Conservation (phyloP, 2,329 filamentous ascomycete species). For the Botrytis elliptica region DNA sequence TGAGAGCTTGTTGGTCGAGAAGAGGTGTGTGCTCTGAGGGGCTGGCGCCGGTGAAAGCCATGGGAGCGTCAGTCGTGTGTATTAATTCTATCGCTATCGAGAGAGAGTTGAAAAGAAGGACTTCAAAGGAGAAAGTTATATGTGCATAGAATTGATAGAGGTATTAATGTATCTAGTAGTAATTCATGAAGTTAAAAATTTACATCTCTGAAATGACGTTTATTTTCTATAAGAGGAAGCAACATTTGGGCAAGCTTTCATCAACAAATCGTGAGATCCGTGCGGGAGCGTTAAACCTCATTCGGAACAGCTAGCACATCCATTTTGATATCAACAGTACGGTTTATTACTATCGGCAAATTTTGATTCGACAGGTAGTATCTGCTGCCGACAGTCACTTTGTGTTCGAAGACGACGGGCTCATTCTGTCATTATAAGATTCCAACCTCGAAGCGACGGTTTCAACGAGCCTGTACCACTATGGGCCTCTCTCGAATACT, state of each 20-base stretch:
- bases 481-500: neutral
- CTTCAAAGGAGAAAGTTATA: neutral
- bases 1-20: constrained; percentile 2
- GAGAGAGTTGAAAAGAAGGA: neutral
- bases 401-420: neutral
- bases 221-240: constrained; percentile 9
- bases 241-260: constrained; percentile 13
- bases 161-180: neutral
- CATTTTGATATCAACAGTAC: neutral
- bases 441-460: neutral
- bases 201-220: constrained; percentile 18
- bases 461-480: neutral
- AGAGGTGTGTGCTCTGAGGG: constrained; percentile 20
- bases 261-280: constrained; percentile 2
- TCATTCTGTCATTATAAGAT: neutral
- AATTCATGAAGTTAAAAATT: constrained; percentile 1
- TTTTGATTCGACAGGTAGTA: neutral
- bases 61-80: neutral
- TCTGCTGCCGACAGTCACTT: neutral
- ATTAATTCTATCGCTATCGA: neutral
- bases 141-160: constrained; percentile 5
- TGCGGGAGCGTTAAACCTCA: neutral
- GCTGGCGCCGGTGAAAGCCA: constrained; percentile 16
- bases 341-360: neutral
- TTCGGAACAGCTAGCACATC: neutral